Percentiles rank a stretch among this genome's conserved stretches.
Evolutionary conservation across 2,329 filamentous ascomycete genomes (phyloP).

Genomic region (Penicillium oxalicum): DNA sequence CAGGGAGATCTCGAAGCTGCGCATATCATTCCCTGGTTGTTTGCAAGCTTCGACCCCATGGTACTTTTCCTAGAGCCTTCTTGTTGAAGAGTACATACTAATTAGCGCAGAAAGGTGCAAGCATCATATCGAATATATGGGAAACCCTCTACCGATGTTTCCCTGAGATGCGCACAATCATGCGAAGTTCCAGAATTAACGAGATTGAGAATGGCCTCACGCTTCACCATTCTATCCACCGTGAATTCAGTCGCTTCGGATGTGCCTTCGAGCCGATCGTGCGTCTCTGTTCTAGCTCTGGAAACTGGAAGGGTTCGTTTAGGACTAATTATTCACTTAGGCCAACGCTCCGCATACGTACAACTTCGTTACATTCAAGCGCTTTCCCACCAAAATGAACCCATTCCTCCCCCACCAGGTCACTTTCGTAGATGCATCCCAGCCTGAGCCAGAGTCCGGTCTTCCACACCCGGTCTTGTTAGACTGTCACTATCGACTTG

Average conservation of each 20-base stretch:
- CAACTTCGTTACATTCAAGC: slow-evolving; percentile 1
- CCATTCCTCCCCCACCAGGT: slow-evolving; percentile 1
- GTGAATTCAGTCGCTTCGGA: neutral
- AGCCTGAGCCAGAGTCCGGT: neutral
- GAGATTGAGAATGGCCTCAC: slow-evolving; percentile 3
- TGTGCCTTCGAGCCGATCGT: slow-evolving; percentile 4
- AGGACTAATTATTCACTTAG: neutral
- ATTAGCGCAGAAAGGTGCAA: neutral
- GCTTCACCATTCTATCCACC: neutral
- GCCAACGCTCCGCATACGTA: slow-evolving; percentile 2
- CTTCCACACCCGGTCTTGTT: slow-evolving; percentile 4
- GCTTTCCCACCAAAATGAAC: neutral
- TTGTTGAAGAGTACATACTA: neutral
- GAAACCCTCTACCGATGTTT: slow-evolving; percentile 3
- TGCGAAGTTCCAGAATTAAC: neutral
- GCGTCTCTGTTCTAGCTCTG: neutral
- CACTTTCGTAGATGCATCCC: slow-evolving; percentile 2
- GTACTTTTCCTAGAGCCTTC: neutral
- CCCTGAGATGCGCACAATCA: neutral
- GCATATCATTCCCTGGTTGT: neutral
- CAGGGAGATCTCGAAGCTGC: neutral
- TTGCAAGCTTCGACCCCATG: neutral
- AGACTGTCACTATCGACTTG: slow-evolving; percentile 5
- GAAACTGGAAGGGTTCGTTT: neutral
- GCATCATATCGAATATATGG: neutral